Conservation (phyloP, 2,329 filamentous ascomycete genomes). For the Daldinia eschscholtzii region DNA sequence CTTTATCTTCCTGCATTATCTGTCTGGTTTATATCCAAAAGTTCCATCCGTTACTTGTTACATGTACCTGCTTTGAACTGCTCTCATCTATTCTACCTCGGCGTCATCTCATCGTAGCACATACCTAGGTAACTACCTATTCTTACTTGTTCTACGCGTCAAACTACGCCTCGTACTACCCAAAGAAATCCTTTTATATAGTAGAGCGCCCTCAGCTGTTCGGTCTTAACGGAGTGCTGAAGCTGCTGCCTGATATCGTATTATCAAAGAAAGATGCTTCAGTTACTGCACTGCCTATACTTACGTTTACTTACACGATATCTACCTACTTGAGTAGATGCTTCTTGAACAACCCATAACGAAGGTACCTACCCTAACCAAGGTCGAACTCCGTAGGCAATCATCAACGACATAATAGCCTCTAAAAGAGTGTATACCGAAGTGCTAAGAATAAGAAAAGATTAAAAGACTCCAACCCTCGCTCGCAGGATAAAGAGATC, state of each 20-base stretch:
- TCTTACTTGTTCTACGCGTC: not conserved
- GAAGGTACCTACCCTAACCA: no score
- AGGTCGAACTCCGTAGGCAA: not conserved
- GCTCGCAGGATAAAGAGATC: not conserved
- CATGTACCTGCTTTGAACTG: not conserved
- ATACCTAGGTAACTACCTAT: not conserved
- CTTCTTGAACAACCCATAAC: not conserved
- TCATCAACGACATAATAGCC: not conserved
- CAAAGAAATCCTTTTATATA: not conserved
- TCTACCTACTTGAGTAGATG: not conserved
- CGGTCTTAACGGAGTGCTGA: not conserved
- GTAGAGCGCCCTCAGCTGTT: not conserved
- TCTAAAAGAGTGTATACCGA: not conserved
- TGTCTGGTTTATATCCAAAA: not conserved
- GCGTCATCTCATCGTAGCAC: not conserved
- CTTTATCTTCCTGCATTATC: not conserved
- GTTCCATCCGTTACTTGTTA: not conserved
- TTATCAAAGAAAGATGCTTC: not conserved
- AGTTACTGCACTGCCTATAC: not conserved
- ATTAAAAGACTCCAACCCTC: not conserved
- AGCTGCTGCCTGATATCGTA: not conserved
- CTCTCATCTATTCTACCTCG: not conserved
- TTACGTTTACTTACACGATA: not conserved
- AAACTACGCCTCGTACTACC: slow-evolving; percentile 4
- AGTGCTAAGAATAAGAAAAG: not conserved